These are phyloP conservation scores for Canavalia gladiata DNA, from an alignment of 306 rosid species.

Conservation along the genomic window DNA sequence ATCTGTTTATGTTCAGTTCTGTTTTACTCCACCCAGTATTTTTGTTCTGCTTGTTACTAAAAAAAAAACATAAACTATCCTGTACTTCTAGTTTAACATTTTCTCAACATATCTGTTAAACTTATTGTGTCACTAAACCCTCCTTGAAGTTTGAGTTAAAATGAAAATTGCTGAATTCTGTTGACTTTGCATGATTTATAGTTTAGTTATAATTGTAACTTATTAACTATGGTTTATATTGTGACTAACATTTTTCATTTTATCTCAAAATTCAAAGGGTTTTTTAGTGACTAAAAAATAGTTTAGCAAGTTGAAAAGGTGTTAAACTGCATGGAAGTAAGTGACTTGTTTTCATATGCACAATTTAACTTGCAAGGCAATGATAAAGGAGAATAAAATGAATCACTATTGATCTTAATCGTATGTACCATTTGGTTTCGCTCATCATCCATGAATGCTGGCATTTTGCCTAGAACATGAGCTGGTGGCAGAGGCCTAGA, in stretches of 20 bases:
- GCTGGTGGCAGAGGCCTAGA: constrained; percentile 49
- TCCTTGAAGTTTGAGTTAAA: not conserved
- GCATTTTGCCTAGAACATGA: constrained; percentile 48
- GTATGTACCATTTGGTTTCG: constrained; percentile 58
- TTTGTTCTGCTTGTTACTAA: not conserved
- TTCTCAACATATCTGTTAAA: not conserved
- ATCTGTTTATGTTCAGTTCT: not conserved
- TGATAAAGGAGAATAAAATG: constrained; percentile 6
- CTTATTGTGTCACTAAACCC: not conserved
- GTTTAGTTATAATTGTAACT: not conserved
- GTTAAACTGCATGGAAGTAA: not conserved
- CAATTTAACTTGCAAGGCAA: constrained; percentile 17
- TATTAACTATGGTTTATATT: not conserved
- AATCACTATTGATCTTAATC: constrained; percentile 1
- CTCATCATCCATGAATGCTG: constrained; percentile 57
- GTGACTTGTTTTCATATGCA: not conserved
- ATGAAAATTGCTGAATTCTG: not conserved
- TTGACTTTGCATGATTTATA: not conserved
- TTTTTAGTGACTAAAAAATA: not conserved
- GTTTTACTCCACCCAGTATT: not conserved
- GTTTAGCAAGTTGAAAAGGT: not conserved
- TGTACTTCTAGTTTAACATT: not conserved
- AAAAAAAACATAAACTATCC: not conserved
- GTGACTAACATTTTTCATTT: not conserved
- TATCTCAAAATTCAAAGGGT: not conserved